Conservation (phyloP, 805 yeast species). For the Metschnikowia drakensbergensis region DNA sequence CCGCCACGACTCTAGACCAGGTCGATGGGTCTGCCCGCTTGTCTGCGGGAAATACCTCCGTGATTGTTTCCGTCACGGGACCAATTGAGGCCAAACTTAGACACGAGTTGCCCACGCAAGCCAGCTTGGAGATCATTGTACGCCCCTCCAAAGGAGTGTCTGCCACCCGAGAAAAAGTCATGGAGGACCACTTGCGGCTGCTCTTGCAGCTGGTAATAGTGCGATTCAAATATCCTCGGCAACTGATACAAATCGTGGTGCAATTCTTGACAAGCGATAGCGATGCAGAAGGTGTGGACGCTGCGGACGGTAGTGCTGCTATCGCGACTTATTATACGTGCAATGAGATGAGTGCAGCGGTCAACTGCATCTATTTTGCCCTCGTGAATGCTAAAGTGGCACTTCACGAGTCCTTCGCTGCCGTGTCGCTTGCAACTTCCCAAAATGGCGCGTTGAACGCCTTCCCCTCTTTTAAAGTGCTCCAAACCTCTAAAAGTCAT, state of each 20-base stretch:
- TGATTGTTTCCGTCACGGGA: conserved; percentile 79
- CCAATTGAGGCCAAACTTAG: conserved; percentile 82
- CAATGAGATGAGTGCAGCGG: conserved; percentile 60
- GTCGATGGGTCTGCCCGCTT: conserved; percentile 82
- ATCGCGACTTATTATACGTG: conserved; percentile 28
- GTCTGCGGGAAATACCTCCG: conserved; percentile 47
- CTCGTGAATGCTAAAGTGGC: conserved; percentile 78
- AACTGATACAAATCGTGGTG: conserved; percentile 44
- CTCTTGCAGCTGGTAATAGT: conserved; percentile 59
- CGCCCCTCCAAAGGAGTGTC: conserved; percentile 78
- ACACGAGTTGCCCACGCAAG: conserved; percentile 78
- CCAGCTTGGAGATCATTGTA: conserved; percentile 73
- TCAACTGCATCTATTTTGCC: conserved; percentile 73
- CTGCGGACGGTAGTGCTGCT: conserved; percentile 16
- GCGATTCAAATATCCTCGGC: conserved; percentile 70
- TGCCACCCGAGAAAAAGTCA: conserved; percentile 65
- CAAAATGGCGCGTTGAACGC: conserved; percentile 26
- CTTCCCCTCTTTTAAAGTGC: conserved; percentile 46
- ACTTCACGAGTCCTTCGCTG: conserved; percentile 56
- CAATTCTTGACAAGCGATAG: conserved; percentile 35
- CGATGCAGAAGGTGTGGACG: conserved; percentile 12
- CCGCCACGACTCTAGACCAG: conserved; percentile 38
- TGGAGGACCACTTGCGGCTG: conserved; percentile 67
- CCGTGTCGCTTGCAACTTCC: conserved; percentile 41
- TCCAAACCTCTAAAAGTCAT: conserved; percentile 47